Base-by-base conservation (phyloP, 495 filamentous ascomycete species). In the Daldinia bambusicola region DNA sequence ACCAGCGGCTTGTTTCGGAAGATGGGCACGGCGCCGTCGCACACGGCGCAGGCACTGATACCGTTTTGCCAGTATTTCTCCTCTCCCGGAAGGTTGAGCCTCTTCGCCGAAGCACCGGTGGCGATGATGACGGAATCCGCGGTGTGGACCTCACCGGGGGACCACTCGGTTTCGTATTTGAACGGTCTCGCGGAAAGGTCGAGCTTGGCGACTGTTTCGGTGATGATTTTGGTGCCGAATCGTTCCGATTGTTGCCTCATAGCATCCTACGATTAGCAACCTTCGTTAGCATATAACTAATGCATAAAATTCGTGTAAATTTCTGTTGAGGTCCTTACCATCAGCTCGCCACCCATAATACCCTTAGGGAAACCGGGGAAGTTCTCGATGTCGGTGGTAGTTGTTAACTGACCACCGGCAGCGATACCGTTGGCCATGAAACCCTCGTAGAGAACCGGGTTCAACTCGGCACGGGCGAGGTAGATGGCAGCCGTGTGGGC, bases 401-500 rank as follows among this genome's bases (percentile, higher is more conserved):
- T 99, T 26, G 95, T 99, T 62, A 99, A 84, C 84, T 99, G 95
- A 36, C 95, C 95, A 74, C 95, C 95, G 55, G 95, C 91, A 6
- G 95, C 95, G 78, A 96, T 95, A 74, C 95, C 95, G 75, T 97
- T 96, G 70, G 95, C 95, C 66, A 99, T 90, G 85, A 98, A 97
- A 66, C 95, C 95, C 84, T 99, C 95, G 76, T 98, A 99, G 62
- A 99, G 84, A 66, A 97, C 91, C 40, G 95, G 91, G 77, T 92
- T 90, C 70, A 99, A 83, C 79, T 99, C 94, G 70, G 95, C 95
- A 77, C 95, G 92, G 31, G 94, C 91, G 66, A 97, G 90, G 80
- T 99, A 99, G 78, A 99, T 88, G 72, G 95, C 95, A 63, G 95
- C 95, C 43, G 95, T 98, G 84, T 99, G 95, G 78, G 93, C 95